Evolutionary conservation across 2,329 filamentous ascomycete genomes (phyloP).

Genomic region (Paraphaeosphaeria sporulosa): DNA sequence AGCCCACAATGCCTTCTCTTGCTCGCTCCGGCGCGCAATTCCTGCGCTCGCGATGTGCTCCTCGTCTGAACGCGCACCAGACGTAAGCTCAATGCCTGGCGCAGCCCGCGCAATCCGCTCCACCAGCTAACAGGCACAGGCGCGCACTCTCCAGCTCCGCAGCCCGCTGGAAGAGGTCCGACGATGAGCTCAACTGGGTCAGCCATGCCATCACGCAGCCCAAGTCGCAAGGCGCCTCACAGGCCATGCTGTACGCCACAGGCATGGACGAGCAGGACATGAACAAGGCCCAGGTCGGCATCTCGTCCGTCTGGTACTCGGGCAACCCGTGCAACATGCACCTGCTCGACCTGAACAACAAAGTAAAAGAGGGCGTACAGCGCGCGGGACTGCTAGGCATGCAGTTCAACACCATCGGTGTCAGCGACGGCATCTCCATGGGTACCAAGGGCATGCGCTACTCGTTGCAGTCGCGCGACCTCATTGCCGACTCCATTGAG

Average conservation of each 20-base stretch:
- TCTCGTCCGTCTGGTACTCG: constrained; percentile 97
- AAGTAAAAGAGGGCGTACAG: constrained; percentile 75
- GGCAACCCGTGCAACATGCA: constrained; percentile 99
- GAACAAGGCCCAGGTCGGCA: constrained; percentile 96
- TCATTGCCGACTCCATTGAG: constrained; percentile 98
- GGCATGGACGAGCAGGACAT: constrained; percentile 86
- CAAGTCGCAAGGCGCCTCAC: constrained; percentile 96
- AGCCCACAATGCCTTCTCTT: constrained; percentile 42
- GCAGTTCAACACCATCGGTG: constrained; percentile 99
- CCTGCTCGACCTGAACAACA: constrained; percentile 84
- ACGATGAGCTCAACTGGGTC: constrained; percentile 71
- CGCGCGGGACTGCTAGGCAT: constrained; percentile 86
- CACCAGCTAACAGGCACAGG: constrained; percentile 32
- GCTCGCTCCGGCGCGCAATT: constrained; percentile 45
- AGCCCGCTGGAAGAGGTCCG: constrained; percentile 38
- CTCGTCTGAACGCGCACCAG: constrained; percentile 43
- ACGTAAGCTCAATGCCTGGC: constrained; percentile 31
- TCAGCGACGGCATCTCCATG: constrained; percentile 98
- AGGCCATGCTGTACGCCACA: constrained; percentile 98
- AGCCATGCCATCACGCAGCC: constrained; percentile 90
- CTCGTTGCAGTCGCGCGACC: constrained; percentile 90
- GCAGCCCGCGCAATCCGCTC: not conserved
- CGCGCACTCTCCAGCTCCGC: constrained; percentile 46
- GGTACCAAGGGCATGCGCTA: constrained; percentile 97
- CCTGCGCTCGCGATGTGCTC: constrained; percentile 40